phyloP scores from a whole-genome alignment of 345 rosid genomes.

The Bretschneidera sinensis region DNA sequence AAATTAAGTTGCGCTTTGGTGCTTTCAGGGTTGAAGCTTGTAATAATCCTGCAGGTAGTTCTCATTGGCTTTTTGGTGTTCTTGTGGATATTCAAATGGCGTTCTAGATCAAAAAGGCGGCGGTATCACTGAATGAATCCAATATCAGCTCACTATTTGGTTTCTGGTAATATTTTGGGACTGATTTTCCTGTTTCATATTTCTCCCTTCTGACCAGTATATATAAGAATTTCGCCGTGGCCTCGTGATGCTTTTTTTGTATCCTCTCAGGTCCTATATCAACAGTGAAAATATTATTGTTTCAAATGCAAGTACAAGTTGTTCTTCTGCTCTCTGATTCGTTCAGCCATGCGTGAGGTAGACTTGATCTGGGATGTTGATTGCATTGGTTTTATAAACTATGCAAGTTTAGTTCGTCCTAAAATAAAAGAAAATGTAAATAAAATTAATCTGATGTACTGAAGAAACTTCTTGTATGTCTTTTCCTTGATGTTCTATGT shows the following conservation, averaged over 20 bases:
- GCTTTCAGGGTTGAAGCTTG: slow-evolving; percentile 49
- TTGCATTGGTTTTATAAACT: too few relatives aligned
- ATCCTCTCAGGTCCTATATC: background rate
- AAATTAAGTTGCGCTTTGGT: slow-evolving; percentile 18
- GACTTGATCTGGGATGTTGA: background rate
- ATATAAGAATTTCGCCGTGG: background rate
- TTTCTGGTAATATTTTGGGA: background rate
- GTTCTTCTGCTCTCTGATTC: background rate
- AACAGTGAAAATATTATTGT: too few relatives aligned
- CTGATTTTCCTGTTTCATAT: background rate
- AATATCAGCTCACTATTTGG: background rate
- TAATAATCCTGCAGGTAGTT: slow-evolving; percentile 19
- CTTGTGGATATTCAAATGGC: slow-evolving; percentile 19
- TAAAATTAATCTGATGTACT: too few relatives aligned
- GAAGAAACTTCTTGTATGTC: too few relatives aligned
- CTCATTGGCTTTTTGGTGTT: slow-evolving; percentile 21
- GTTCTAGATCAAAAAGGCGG: slow-evolving; percentile 25
- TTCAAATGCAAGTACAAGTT: background rate
- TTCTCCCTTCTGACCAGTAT: background rate
- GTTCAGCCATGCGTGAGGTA: background rate
- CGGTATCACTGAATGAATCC: slow-evolving; percentile 10
- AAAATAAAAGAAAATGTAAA: too few relatives aligned
- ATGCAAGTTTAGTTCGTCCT: too few relatives aligned
- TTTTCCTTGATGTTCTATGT: too few relatives aligned
- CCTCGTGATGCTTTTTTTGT: background rate